Base-by-base conservation (phyloP, 129 eudicot genomes). In the Escallonia herrerae region DNA sequence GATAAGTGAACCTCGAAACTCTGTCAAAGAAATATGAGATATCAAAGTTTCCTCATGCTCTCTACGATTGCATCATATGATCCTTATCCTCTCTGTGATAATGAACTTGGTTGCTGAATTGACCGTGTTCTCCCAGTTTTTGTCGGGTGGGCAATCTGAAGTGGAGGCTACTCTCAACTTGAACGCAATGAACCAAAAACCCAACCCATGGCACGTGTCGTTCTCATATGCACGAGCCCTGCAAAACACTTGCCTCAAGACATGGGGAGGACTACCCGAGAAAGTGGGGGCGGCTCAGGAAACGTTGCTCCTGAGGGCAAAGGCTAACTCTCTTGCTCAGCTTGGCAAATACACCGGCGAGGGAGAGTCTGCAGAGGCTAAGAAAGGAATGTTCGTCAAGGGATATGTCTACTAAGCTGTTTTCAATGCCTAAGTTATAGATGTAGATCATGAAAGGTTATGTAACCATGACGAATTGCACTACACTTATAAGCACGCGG, bases 131-230 rank as follows among this genome's bases (percentile, higher is more conserved):
- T 50, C 13, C 8, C 96, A 88, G 96, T 88, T 88, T 55, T 85
- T 88, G 81, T 88, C 96, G 2, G 96, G 96, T 38, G 96, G 96
- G 13, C 96, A 88, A 82, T 88, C 96, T 33, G 96, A 88, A 79
- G 82, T 88, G 59, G 96, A 88, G 70, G 93, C 93, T 2, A 85
- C 93, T 40, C 76, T 85, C 38, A 88, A 89, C 94, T 73, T 89
- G 83, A 89, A 89, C 40, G 94, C 87, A 6, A 89, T 89, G 94
- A 89, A 85, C 94, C 94, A 85, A 66, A 70, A 81, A 70, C 96
- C 96, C 5, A 89, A 85, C 90, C 96, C 94, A 58, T 85, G 96
- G 96, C 94, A 89, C 54, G 96, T 89, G 59, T 89, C 96, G 33
- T 89, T 89, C 79, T 89, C 96, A 8, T 89, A 85, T 9, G 96